Evolutionary conservation across 1,139 yeast species (phyloP), one percentile per base, ranked within the genome.

Genomic region (Scheffersomyces lignicola): DNA sequence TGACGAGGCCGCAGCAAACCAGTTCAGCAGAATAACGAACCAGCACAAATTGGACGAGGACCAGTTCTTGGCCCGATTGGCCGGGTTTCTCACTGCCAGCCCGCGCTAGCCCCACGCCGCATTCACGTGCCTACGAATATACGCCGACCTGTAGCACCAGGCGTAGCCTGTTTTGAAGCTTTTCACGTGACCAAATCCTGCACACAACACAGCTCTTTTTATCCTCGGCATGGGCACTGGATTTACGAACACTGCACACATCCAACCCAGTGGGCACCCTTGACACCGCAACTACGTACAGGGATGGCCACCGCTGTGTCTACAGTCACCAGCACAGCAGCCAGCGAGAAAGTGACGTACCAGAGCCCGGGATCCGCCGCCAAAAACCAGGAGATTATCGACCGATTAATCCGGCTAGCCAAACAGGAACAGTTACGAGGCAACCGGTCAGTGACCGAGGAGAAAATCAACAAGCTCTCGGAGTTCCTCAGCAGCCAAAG

Each of bases 401-500:
- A 58, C 26, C 54, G 54, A 37, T 47, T 65, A 24, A 43, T 65
- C 18, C 44, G 43, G 35, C 37, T 65, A 33, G 68, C 67, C 5
- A 58, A 58, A 38, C 55, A 53, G 37, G 70, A 65, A 44, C 58
- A 60, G 34, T 45, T 51, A 29, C 58, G 47, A 34, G 71, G 72
- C 5, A 65, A 65, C 40, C 51, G 44, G 14, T 51, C 67, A 5
- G 52, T 65, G 11, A 61, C 69, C 3, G 45, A 56, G 29, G 69
- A 62, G 17, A 65, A 63, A 28, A 43, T 65, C 18, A 50, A 58
- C 33, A 54, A 52, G 23, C 47, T 63, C 33, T 51, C 57, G 14
- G 40, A 40, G n/a, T 52, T 52, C 41, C 41, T 56, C n/a, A n/a
- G n/a, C n/a, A n/a, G 20, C 7, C n/a, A 31, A 5, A 13, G 9